Evolutionary conservation across 768 basidiomycete species (phyloP).

Genomic region (Amanita thiersii): DNA sequence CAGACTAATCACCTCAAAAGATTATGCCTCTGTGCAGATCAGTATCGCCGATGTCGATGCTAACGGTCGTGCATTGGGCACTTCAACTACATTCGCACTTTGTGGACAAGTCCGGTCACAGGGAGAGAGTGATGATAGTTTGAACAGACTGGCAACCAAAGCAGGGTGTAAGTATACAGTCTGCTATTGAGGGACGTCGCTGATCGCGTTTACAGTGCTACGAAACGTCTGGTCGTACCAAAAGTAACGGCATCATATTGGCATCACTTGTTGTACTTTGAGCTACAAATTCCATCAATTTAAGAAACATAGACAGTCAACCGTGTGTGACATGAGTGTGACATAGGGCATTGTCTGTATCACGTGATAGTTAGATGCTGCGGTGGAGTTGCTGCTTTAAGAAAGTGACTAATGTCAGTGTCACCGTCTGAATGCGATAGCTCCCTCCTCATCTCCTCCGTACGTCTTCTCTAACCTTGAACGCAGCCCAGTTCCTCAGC

Average conservation of each 20-base stretch:
- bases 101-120: constrained; percentile 90
- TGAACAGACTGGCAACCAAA: constrained; percentile 94
- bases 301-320: too few species aligned
- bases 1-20: constrained; percentile 97
- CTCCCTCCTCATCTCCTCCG: constrained; percentile 38
- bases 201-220: constrained; percentile 53
- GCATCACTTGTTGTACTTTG: neutral
- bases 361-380: neutral
- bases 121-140: constrained; percentile 93
- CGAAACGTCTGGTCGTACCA: constrained; percentile 94
- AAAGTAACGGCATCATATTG: constrained; percentile 41
- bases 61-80: constrained; percentile 68
- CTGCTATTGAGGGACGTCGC: constrained; percentile 3
- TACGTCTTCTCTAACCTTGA: constrained; percentile 20
- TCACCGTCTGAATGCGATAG: constrained; percentile 31
- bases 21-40: constrained; percentile 98
- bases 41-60: constrained; percentile 92
- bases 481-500: too few species aligned
- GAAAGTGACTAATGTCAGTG: neutral
- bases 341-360: neutral
- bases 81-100: constrained; percentile 88
- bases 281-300: neutral
- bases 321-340: too few species aligned
- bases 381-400: neutral
- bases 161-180: constrained; percentile 72